Evolutionary conservation across 2,329 filamentous ascomycete species (phyloP), one percentile per base, ranked within the genome.

Genomic region (Nectriaceae sp.): DNA sequence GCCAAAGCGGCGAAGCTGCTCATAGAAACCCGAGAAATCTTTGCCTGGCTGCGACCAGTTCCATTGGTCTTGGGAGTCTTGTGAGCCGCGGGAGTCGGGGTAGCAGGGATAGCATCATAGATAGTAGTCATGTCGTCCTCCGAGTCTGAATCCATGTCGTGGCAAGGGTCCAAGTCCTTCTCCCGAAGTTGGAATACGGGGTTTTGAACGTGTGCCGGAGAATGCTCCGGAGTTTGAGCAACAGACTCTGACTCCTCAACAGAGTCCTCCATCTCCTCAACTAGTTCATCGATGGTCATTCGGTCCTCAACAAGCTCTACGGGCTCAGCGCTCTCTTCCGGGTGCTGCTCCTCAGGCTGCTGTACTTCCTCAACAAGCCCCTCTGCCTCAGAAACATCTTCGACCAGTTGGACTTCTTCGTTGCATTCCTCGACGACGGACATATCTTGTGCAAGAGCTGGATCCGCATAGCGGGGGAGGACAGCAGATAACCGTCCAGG

Each of bases 1-100:
- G 82, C 82, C 31, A 90, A 70, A 20, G 84, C 82, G 2, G 84
- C 87, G 53, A 88, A 86, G 2, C 83, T 83, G 54, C 70, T 59
- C 3, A 63, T 67, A 3, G 63, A 67, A 18, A 67, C 61, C 21
- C 66, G 60, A 20, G 65, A 62, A 8, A 44, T 39, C 36, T 47
- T 53, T 11, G 55, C 21, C 15, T 54, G 41, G 21, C 43, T 52
- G 22, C 43, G 35, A 4, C 44, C 47, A 24, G 41, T 48, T 11
- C 45, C 33, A 31, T 40, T 40, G 19, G 50, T 44, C 31, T 51
- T 63, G 1, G 61, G 56, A 6, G 62, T 63, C 33, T 62, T 61
- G 22, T 52, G 49, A 20, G 50, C 48, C 16, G 50, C 58, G 3
- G 68, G 68, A 10, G 68, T 73, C 2, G 79, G 78, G 1, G 78